Conservation (phyloP, 225 moss, liverwort and hornwort genomes). For the Thuidium tamariscinum region DNA sequence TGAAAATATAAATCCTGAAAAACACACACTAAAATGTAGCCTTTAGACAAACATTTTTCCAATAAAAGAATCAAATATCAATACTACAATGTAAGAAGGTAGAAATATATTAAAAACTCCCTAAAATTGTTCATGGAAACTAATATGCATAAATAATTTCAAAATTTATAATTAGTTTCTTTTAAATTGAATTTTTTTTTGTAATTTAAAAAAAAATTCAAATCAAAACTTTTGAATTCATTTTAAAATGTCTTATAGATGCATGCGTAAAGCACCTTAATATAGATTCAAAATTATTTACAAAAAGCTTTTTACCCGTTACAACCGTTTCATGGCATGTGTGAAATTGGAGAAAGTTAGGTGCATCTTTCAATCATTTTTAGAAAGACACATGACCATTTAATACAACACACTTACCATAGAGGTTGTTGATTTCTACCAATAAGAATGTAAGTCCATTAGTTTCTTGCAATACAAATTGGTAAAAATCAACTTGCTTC, state of each 20-base stretch:
- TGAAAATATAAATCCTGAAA: neutral
- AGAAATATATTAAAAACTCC: accelerated
- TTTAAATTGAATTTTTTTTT: neutral
- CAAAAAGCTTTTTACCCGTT: accelerated
- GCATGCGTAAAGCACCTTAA: neutral
- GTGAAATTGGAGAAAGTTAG: neutral
- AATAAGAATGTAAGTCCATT: too few relatives aligned
- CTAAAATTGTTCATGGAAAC: accelerated
- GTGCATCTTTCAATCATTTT: neutral
- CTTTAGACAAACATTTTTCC: neutral
- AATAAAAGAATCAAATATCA: neutral
- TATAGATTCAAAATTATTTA: neutral
- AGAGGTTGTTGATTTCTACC: too few relatives aligned
- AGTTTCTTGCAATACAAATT: too few relatives aligned
- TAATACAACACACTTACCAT: neutral
- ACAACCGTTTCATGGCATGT: neutral
- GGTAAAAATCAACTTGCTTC: too few relatives aligned
- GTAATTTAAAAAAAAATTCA: accelerated
- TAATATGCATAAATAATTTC: neutral
- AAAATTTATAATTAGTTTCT: neutral
- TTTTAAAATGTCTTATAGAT: accelerated
- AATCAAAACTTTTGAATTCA: accelerated
- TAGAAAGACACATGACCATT: neutral
- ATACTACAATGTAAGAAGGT: neutral
- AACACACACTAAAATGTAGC: neutral